Percentiles rank a stretch among this genome's conserved stretches.
Conservation (phyloP, 202 grass and related monocot genomes). For the Brachypodium distachyon region DNA sequence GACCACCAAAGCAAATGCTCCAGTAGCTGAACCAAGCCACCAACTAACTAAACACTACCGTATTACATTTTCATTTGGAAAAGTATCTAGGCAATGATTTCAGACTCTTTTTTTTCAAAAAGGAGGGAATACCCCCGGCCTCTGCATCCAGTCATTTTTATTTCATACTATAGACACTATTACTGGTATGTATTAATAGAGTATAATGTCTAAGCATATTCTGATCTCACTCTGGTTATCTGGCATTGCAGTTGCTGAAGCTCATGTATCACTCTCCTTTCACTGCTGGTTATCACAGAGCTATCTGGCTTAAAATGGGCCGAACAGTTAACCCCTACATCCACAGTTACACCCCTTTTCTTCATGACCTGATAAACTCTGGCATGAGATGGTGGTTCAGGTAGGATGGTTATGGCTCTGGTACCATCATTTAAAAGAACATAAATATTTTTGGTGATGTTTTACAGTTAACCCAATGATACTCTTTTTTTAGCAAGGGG, state of each 20-base stretch:
- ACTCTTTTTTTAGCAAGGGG: background rate
- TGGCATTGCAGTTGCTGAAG: constrained; percentile 65
- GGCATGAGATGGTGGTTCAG: constrained; percentile 99
- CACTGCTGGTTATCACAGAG: constrained; percentile 70
- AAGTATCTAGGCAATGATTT: background rate
- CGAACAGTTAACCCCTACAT: constrained; percentile 68
- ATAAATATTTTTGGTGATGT: constrained; percentile 10
- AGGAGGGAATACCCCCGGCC: no score
- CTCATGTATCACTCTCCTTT: constrained; percentile 91
- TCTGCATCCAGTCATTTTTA: background rate
- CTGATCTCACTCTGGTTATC: constrained; percentile 2
- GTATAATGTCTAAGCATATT: background rate
- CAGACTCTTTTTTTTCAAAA: no score
- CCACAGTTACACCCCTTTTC: constrained; percentile 53
- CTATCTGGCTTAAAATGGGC: constrained; percentile 79
- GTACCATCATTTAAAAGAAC: constrained; percentile 22
- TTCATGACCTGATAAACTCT: constrained; percentile 63
- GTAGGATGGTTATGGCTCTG: constrained; percentile 26
- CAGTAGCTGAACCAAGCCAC: background rate
- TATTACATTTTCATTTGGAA: background rate
- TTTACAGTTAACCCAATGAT: constrained; percentile 13
- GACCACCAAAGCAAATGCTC: background rate
- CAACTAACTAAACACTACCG: background rate
- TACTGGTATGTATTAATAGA: background rate
- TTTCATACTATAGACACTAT: background rate